Base-by-base conservation (phyloP, 441 rosid genomes). In the Populus hybrid region DNA sequence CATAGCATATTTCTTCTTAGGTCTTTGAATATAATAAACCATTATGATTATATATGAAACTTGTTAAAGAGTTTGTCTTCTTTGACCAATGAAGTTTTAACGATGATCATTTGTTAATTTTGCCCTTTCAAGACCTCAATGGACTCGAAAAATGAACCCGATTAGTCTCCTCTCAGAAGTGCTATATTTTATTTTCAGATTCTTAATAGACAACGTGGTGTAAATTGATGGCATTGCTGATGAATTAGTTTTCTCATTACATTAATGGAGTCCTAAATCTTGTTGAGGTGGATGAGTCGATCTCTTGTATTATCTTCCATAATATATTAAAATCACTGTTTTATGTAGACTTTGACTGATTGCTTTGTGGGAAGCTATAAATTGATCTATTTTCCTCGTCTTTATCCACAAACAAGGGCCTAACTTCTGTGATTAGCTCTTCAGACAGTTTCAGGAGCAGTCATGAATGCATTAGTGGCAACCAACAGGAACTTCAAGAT, bases 401-500 rank as follows among this genome's bases (percentile, higher is more conserved):
- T 35, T 18, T n/a, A 23, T 63, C 67, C 69, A 65, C n/a, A 26
- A 57, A 20, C 64, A 66, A 81, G 74, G 46, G 24, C 26, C 61
- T 40, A 6, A 50, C 38, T 77, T 79, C 50, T 75, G 61, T 34
- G 12, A 46, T 78, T 28, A 32, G 81, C 68, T 77, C 12, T 66
- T 77, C 40, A 71, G 71, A 79, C 53, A 80, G 79, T 64, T 8
- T 66, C 14, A 75, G 81, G 70, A 78, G 83, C 50, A 78, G 59
- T 78, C 78, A 93, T 93, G 98, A 93, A 93, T 80, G 98, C 98
- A 8, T 80, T 93, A 86, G 95, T 81, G 42, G 98, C 98, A 53
- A 93, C 98, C 30, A 92, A 90, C 87, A 89, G 98, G 81, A 93
- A 93, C 84, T 93, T 93, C 77, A 92, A 86, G 88, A 88, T 85